phyloP scores from a whole-genome alignment of 306 rosid genomes.

The Casuarina glauca region DNA sequence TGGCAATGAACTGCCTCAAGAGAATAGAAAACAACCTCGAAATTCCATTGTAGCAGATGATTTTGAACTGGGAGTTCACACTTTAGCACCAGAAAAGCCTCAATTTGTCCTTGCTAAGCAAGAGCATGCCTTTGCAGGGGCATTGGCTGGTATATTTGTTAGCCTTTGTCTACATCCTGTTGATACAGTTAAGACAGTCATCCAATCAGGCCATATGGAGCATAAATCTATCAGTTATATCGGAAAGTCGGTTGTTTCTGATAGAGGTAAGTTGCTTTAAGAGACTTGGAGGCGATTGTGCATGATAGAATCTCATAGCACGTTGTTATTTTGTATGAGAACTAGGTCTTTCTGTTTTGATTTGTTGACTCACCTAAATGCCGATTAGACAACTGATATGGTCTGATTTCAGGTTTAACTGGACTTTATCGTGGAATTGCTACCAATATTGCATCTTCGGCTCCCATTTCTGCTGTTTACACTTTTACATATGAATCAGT shows the following conservation, averaged over 20 bases:
- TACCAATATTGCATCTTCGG: constrained; percentile 80
- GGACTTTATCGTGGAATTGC: constrained; percentile 95
- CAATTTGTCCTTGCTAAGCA: constrained; percentile 53
- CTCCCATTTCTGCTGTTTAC: constrained; percentile 95
- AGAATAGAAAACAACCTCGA: constrained; percentile 34
- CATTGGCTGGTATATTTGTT: constrained; percentile 87
- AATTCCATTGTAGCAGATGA: constrained; percentile 30
- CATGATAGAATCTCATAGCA: constrained; percentile 16
- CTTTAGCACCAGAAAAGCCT: constrained; percentile 40
- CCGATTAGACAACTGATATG: constrained; percentile 22
- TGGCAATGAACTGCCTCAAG: constrained; percentile 41
- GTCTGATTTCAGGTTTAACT: constrained; percentile 66
- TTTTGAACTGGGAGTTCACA: constrained; percentile 33
- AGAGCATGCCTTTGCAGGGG: constrained; percentile 95
- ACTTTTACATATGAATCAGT: constrained; percentile 90
- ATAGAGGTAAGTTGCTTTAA: constrained; percentile 66
- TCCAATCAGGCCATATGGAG: constrained; percentile 71
- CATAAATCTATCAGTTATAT: constrained; percentile 70
- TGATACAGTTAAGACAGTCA: constrained; percentile 90
- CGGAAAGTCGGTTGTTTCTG: constrained; percentile 84
- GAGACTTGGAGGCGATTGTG: constrained; percentile 6
- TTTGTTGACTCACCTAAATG: constrained; percentile 19
- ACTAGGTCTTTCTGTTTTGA: constrained; percentile 20
- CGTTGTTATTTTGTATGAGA: constrained; percentile 17
- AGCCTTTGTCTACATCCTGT: constrained; percentile 93